Percentiles rank a stretch among this genome's conserved stretches.
Evolutionary conservation across 1,284 basidiomycete genomes (phyloP).

Genomic region (Austroboletus olivaceoglutinosus): DNA sequence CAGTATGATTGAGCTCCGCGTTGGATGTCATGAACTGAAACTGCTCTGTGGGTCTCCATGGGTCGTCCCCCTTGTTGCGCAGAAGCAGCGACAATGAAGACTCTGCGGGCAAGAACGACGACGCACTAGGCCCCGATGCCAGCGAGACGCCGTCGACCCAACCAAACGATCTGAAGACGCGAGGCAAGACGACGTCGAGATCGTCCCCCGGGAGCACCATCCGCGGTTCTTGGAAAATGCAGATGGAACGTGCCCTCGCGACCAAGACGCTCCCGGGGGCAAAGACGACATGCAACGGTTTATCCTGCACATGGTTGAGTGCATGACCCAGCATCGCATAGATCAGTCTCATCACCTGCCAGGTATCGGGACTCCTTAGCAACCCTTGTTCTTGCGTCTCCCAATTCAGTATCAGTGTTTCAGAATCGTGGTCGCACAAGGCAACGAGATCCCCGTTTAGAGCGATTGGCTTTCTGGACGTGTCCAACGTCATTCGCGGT

Average conservation of each 20-base stretch:
- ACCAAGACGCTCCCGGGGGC: constrained; percentile 49
- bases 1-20: constrained; percentile 1
- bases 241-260: constrained; percentile 54
- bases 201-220: constrained; percentile 17
- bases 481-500: constrained; percentile 23
- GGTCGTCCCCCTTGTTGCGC: constrained; percentile 55
- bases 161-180: constrained; percentile 52
- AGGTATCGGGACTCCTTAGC: constrained; percentile 39
- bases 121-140: constrained; percentile 25
- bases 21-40: constrained; percentile 48
- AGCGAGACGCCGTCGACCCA: constrained; percentile 61
- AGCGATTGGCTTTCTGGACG: constrained; percentile 43
- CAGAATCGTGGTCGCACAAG: constrained; percentile 48
- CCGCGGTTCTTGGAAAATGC: constrained; percentile 50
- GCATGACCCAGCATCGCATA: constrained; percentile 4
- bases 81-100: constrained; percentile 48
- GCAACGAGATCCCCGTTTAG: constrained; percentile 51
- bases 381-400: constrained; percentile 43
- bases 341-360: constrained; percentile 15
- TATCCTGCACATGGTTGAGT: constrained; percentile 34
- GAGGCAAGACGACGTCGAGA: constrained; percentile 32
- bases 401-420: constrained; percentile 56
- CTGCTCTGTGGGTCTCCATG: constrained; percentile 48
- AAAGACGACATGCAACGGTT: constrained; percentile 52
- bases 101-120: background rate